Evolutionary conservation across 1,284 basidiomycete species (phyloP).

Genomic region (Tilletia caries): DNA sequence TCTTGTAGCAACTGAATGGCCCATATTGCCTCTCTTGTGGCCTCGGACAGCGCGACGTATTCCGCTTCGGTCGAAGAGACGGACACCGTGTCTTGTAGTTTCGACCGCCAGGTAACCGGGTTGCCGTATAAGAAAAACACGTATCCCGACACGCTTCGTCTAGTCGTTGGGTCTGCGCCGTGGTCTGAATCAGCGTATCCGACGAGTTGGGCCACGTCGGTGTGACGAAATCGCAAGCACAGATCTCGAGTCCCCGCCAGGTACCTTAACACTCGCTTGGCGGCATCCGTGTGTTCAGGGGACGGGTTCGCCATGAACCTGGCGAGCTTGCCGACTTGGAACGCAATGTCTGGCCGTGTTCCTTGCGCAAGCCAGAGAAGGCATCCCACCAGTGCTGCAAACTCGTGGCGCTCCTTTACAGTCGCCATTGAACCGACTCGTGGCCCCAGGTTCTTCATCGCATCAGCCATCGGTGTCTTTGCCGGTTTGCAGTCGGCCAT

Average conservation of each 20-base stretch:
- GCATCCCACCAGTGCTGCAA: background rate
- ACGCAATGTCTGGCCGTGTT: background rate
- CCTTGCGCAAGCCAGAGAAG: background rate
- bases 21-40: constrained; percentile 8
- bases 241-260: background rate
- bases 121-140: background rate
- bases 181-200: background rate
- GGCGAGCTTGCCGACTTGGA: background rate
- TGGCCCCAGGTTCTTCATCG: background rate
- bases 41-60: background rate
- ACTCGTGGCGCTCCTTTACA: no score
- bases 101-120: background rate
- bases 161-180: background rate
- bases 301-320: background rate
- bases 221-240: background rate
- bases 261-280: background rate
- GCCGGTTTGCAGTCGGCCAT: background rate
- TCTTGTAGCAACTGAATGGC: background rate
- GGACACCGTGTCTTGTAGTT: background rate
- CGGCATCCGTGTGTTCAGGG: background rate
- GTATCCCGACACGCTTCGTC: background rate
- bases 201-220: background rate
- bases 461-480: background rate
- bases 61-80: background rate
- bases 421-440: background rate